Base-by-base conservation (phyloP, 73 alveolate genomes). In the Blepharisma stoltei region DNA sequence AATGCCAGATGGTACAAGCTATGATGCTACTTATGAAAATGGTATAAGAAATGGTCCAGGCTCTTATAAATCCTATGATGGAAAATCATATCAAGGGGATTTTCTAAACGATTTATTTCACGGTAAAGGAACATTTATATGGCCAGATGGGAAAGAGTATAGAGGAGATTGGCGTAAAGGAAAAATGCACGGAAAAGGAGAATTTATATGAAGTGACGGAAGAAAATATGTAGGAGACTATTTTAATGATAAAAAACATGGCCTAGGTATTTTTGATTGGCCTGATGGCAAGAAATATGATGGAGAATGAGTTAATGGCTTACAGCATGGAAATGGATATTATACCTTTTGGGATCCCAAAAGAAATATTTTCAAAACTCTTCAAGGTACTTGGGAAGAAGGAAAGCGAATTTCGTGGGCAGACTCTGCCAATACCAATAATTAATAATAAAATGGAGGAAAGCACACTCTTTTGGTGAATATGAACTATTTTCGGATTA, bases 301-400 rank as follows among this genome's bases (percentile, higher is more conserved):
- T 54, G 98, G 98, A 25, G 84, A 83, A 23, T 93, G 96, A 95
- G 49, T 21, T n/a, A 83, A 84, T 54, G 95, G 95, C 54, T 90
- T 90, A 47, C 92, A 92, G 55, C 95, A 93, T 80, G 98, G 98
- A 49, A 66, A 70, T 8, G 98, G 98, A 54, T 54, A 32, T 3
- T 32, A 32, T 32, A 32, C 41, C 41, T 32, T 32, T 32, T 32
- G 41, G 41, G 41, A 32, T 32, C 41, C 41, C 41, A 32, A 32
- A 32, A 32, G 41, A 32, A 32, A 32, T 32, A 32, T 32, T 32
- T 32, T 32, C 3, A 32, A 32, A 32, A 32, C 41, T 32, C 41
- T 32, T 32, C 41, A 32, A 32, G 41, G 41, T 3, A 32, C 41
- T 3, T 32, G 41, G 41, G 41, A 32, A 32, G 41, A 32, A 32